Percentiles rank a stretch among this genome's conserved stretches.
Evolutionary conservation across 140 eudicot species (phyloP).

Genomic region (Bidens hawaiensis): DNA sequence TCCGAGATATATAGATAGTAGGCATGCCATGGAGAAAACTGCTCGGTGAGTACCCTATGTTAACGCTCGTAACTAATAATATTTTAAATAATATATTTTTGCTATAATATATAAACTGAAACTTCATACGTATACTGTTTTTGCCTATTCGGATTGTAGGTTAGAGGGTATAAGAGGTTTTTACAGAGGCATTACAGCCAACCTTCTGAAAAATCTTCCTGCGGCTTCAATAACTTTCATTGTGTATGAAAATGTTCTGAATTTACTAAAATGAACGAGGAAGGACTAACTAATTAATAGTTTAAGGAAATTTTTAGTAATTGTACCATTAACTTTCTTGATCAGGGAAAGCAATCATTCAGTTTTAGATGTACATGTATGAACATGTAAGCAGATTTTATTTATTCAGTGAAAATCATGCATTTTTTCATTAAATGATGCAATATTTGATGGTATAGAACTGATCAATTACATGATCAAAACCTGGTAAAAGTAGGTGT

Average conservation of each 20-base stretch:
- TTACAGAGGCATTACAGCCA: slow-evolving; percentile 92
- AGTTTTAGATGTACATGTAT: slow-evolving; percentile 5
- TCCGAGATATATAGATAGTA: slow-evolving; percentile 76
- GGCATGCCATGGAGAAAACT: slow-evolving; percentile 81
- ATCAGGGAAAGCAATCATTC: neutral
- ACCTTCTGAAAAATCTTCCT: slow-evolving; percentile 84
- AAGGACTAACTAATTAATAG: slow-evolving; percentile 27
- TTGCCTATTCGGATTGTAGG: slow-evolving; percentile 35
- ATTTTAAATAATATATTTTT: neutral
- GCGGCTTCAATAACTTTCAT: slow-evolving; percentile 95
- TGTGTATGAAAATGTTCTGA: slow-evolving; percentile 86
- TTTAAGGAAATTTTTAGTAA: neutral
- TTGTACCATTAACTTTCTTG: slow-evolving; percentile 12
- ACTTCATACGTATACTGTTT: neutral
- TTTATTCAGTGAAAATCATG: neutral
- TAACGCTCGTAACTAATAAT: neutral
- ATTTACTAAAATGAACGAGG: slow-evolving; percentile 53
- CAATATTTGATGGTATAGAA: neutral
- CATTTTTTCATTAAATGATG: slow-evolving; percentile 1
- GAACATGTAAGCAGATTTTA: neutral
- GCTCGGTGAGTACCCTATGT: slow-evolving; percentile 46
- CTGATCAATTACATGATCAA: slow-evolving; percentile 3
- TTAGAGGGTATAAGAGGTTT: slow-evolving; percentile 86
- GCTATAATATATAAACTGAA: neutral
- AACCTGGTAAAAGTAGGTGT: neutral